Evolutionary conservation across 495 filamentous ascomycete genomes (phyloP), one percentile per base, ranked within the genome.

Genomic region (Penicillium antarcticum): DNA sequence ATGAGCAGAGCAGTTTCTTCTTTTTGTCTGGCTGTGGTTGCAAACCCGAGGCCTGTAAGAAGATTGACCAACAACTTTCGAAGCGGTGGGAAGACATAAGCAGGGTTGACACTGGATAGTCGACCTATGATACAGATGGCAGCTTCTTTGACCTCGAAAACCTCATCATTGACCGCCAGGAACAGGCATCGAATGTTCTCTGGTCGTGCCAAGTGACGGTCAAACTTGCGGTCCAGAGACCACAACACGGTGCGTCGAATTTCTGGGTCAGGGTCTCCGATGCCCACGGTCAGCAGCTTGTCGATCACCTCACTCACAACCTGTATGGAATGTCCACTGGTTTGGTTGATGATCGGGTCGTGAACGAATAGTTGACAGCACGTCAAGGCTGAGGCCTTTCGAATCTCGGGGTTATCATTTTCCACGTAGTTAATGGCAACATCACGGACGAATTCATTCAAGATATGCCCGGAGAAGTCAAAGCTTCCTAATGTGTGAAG

Each of bases 391-490:
- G 94, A 91, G 11, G 92, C 92, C 66, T 95, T 92, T 49, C 94
- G 85, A 47, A 97, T 95, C 51, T 95, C 89, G 0, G 89, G 82
- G 61, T 95, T 95, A 52, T 96, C 91, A 50, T 92, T 92, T 61
- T 97, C 92, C 44, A 97, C 92, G 55, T 95, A 99, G 65, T 90
- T 92, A 61, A 99, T 95, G 5, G 95, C 95, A 47, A 97, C 94
- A 66, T 99, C 94, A 21, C 94, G 89, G 35, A 97, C 94, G 54
- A 99, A 99, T 60, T 99, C 94, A 57, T 99, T 99, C 12, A 99
- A 70, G 18, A 96, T 86, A 60, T 97, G 88, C 38, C 92, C 90
- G 49, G 85, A 84, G 65, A 99, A 99, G 60, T 99, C 94, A 60
- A 99, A 99, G 61, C 88, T 96, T 3, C 94, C 94, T 1, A 99